Evolutionary conservation across 352 stramenopile genomes (phyloP).

Genomic region (Elongisporangium undulatum): DNA sequence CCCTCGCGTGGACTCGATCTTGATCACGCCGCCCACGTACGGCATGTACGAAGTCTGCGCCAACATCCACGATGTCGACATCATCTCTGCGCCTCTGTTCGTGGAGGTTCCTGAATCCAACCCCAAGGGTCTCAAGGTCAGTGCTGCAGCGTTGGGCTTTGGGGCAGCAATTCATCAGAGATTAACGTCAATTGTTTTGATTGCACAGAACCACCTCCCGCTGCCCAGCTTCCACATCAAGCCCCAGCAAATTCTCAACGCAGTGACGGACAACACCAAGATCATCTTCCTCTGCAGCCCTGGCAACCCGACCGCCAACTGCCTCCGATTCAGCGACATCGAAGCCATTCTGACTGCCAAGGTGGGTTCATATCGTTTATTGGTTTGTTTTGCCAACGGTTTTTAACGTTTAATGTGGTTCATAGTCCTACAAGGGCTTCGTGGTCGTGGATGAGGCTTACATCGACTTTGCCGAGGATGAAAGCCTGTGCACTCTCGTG

Average conservation of each 20-base stretch:
- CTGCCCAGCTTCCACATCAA: constrained; percentile 83
- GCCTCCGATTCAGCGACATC: constrained; percentile 89
- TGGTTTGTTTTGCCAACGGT: background rate
- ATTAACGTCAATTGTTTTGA: background rate
- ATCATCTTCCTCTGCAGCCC: constrained; percentile 98
- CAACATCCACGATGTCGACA: constrained; percentile 97
- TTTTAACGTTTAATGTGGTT: background rate
- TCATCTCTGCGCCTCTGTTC: constrained; percentile 91
- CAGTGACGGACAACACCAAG: constrained; percentile 90
- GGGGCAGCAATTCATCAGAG: background rate
- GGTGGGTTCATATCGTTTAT: constrained; percentile 22
- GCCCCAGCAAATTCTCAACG: constrained; percentile 80
- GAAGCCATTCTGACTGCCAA: constrained; percentile 82
- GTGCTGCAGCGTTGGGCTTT: background rate
- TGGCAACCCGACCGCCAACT: constrained; percentile 97
- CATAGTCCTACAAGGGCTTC: constrained; percentile 85
- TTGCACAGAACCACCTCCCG: constrained; percentile 24
- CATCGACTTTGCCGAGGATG: constrained; percentile 92
- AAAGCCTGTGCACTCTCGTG: constrained; percentile 85
- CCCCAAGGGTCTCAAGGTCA: constrained; percentile 56
- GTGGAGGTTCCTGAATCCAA: constrained; percentile 55
- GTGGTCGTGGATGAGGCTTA: constrained; percentile 99
- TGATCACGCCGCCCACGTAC: constrained; percentile 97
- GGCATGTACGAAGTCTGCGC: constrained; percentile 99
- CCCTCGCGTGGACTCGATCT: constrained; percentile 90